phyloP scores from a whole-genome alignment of 2,329 filamentous ascomycete species.

The Furcasterigmium sp. region DNA sequence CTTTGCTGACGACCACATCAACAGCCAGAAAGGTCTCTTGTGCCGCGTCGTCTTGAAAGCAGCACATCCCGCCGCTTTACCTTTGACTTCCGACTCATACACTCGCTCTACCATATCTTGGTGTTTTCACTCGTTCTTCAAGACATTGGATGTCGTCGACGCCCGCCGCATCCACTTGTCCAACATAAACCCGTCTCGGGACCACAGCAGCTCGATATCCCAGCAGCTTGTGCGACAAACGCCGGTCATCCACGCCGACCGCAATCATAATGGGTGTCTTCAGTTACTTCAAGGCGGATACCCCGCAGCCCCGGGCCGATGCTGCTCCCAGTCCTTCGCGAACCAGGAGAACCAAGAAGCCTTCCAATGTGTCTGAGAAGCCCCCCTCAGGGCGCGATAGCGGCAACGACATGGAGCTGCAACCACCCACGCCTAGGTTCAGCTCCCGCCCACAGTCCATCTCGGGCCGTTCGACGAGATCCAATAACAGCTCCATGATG shows the following conservation, averaged over 20 bases:
- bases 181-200: too few species aligned
- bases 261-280: constrained; percentile 49
- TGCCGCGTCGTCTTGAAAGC: too few species aligned
- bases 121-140: too few species aligned
- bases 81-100: too few species aligned
- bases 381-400: constrained; percentile 17
- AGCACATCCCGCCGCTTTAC: too few species aligned
- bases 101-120: too few species aligned
- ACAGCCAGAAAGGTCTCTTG: too few species aligned
- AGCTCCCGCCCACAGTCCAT: constrained; percentile 48
- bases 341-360: constrained; percentile 16
- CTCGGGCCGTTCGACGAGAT: constrained; percentile 40
- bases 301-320: constrained; percentile 25
- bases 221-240: too few species aligned
- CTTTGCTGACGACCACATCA: too few species aligned
- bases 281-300: constrained; percentile 55
- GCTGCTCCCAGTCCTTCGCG: constrained; percentile 10
- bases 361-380: constrained; percentile 30
- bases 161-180: too few species aligned
- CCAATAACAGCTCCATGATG: constrained; percentile 46
- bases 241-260: background rate
- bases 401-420: constrained; percentile 41
- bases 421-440: constrained; percentile 41
- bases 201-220: too few species aligned
- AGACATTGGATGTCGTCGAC: too few species aligned